Conservation (phyloP, 2,329 filamentous ascomycete genomes). For the Aspergillus tubingensis region DNA sequence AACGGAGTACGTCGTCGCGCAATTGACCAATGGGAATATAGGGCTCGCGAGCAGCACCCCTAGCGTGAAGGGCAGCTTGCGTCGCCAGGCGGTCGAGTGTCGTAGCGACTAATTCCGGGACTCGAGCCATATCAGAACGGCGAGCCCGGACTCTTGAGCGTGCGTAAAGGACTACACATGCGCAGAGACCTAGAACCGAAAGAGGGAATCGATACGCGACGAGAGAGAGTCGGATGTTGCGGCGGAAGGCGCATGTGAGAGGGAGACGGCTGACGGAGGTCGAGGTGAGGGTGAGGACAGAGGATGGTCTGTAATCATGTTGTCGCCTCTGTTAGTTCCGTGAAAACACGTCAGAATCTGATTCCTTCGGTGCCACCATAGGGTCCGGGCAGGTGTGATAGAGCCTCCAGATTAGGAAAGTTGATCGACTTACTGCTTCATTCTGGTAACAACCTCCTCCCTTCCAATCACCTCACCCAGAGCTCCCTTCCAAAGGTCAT, state of each 20-base stretch:
- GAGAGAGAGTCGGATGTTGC: constrained; percentile 51
- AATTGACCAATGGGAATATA: constrained; percentile 88
- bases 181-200: constrained; percentile 48
- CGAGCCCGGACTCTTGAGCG: constrained; percentile 65
- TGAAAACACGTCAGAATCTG: constrained; percentile 53
- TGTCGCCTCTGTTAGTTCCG: constrained; percentile 81
- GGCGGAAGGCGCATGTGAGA: constrained; percentile 60
- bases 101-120: constrained; percentile 81
- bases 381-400: constrained; percentile 16
- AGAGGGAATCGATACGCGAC: constrained; percentile 54
- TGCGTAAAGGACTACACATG: constrained; percentile 61
- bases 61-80: constrained; percentile 77
- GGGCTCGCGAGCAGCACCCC: constrained; percentile 67
- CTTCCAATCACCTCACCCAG: constrained; percentile 54
- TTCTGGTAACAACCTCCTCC: constrained; percentile 61
- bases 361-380: constrained; percentile 23
- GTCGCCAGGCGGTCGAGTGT: constrained; percentile 79
- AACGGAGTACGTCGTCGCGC: constrained; percentile 83
- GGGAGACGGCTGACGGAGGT: constrained; percentile 90
- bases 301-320: constrained; percentile 72
- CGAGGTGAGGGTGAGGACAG: constrained; percentile 70
- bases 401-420: constrained; percentile 19
- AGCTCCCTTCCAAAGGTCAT: constrained; percentile 68
- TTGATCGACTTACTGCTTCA: constrained; percentile 58
- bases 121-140: constrained; percentile 66